Evolutionary conservation across 495 filamentous ascomycete genomes (phyloP).

Genomic region (Penicillium subrubescens): DNA sequence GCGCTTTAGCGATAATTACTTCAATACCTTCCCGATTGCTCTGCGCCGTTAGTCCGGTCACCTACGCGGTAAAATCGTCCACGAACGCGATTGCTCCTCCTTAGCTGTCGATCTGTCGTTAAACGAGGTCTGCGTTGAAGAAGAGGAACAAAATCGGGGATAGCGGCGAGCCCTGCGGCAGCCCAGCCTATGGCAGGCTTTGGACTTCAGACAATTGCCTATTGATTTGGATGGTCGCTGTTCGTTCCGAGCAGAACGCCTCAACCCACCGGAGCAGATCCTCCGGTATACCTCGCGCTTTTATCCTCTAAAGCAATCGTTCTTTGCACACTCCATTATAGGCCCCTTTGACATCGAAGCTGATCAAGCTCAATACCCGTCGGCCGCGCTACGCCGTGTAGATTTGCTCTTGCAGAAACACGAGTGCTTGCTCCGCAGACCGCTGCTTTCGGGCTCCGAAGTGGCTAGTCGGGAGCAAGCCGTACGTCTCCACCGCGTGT

Average conservation of each 20-base stretch:
- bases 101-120: conserved; percentile 18
- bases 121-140: conserved; percentile 34
- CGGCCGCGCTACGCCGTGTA: no score
- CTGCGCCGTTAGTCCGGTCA: conserved; percentile 17
- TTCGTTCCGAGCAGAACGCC: conserved; percentile 31
- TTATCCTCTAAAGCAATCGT: no score
- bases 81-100: conserved; percentile 23
- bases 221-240: conserved; percentile 19
- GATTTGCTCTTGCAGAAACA: no score
- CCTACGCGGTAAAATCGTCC: conserved; percentile 9
- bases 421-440: no score
- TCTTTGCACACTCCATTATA: no score
- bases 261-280: conserved; percentile 34
- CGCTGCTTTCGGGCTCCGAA: no score
- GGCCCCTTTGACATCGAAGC: no score
- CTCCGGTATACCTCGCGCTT: conserved; percentile 1
- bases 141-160: conserved; percentile 38
- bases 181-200: conserved; percentile 20
- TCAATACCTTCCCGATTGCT: conserved; percentile 24
- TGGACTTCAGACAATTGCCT: conserved; percentile 16
- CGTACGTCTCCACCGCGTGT: no score
- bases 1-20: conserved; percentile 20
- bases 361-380: background rate
- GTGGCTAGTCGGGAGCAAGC: no score
- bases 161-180: conserved; percentile 34